Conservation (phyloP, 176 grass and related monocot species). For the Oryza glaberrima region DNA sequence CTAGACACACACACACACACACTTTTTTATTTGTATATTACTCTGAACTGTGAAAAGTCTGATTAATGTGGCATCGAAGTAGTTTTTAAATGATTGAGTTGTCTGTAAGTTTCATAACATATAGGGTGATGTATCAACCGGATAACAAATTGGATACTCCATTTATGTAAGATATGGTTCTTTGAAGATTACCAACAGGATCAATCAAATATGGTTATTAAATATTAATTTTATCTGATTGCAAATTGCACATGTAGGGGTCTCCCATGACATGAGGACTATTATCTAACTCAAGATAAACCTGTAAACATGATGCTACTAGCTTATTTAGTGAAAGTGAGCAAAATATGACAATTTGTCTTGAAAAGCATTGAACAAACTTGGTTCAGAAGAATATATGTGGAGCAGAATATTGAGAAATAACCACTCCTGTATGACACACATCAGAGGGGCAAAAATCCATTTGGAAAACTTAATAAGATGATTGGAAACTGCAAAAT, state of each 20-base stretch:
- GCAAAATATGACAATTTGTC: constrained; percentile 11
- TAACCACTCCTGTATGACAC: constrained; percentile 11
- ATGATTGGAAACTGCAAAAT: not conserved
- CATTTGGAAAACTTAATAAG: not conserved
- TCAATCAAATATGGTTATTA: not conserved
- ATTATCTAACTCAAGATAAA: too few relatives aligned
- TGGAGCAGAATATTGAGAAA: constrained; percentile 2
- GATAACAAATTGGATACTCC: not conserved
- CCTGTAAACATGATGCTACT: too few relatives aligned
- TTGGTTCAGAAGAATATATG: not conserved
- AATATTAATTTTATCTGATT: too few relatives aligned
- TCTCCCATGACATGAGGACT: too few relatives aligned
- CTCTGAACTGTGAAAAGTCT: not conserved
- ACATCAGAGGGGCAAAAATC: constrained; percentile 5
- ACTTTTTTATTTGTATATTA: not conserved
- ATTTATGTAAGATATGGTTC: not conserved
- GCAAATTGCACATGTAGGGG: too few relatives aligned
- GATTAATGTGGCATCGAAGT: not conserved
- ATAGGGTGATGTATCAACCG: not conserved
- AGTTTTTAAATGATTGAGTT: not conserved
- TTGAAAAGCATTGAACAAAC: constrained; percentile 23
- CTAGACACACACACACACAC: not conserved
- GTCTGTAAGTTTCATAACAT: not conserved
- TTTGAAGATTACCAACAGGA: not conserved
- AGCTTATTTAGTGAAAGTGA: too few relatives aligned